Evolutionary conservation across 495 filamentous ascomycete genomes (phyloP), one percentile per base, ranked within the genome.

Genomic region (Podospora appendiculata): DNA sequence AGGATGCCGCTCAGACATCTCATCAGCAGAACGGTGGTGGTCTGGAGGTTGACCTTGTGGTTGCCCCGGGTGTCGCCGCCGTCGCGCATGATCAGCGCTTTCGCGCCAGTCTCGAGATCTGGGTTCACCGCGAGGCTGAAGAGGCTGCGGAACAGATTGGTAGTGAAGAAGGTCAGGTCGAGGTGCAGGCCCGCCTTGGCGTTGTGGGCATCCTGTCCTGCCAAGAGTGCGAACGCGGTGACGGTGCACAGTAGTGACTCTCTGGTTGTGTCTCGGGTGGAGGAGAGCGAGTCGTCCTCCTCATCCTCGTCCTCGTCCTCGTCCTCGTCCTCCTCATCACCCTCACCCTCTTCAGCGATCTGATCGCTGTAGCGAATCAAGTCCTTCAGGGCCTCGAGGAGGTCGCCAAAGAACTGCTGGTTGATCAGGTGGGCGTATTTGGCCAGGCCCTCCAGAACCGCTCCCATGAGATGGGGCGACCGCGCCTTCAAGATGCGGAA

Each of bases 401-500:
- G 73, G 66, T 96, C 93, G 17, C 93, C 93, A 65, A 98, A 98
- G 75, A 97, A 96, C 63, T 97, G 85, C 61, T 96, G 87, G 71
- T 98, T 98, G 74, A 98, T 96, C 14, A 98, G 75, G 64, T 95
- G 93, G 14, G 90, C 84, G 67, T 95, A 97, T 65, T 76, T 76
- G 45, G 91, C 91, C 32, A 98, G 73, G 45, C 93, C 93, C 67
- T 98, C 90, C 34, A 72, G 60, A 0, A 96, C 91, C 34, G 90
- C 89, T 7, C 92, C 93, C 89, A 96, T 96, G 10, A 98, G 79
- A 48, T 82, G 77, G 14, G 80, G 79, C 8, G 82, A 80, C 32
- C 89, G 82, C 45, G 82, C 75, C 70, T 96, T 96, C 17, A 98
- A 70, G 45, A 97, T 93, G 10, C 90, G 84, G 72, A 98, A 96